phyloP scores from a whole-genome alignment of 768 basidiomycete genomes.

The Cystofilobasidium macerans region DNA sequence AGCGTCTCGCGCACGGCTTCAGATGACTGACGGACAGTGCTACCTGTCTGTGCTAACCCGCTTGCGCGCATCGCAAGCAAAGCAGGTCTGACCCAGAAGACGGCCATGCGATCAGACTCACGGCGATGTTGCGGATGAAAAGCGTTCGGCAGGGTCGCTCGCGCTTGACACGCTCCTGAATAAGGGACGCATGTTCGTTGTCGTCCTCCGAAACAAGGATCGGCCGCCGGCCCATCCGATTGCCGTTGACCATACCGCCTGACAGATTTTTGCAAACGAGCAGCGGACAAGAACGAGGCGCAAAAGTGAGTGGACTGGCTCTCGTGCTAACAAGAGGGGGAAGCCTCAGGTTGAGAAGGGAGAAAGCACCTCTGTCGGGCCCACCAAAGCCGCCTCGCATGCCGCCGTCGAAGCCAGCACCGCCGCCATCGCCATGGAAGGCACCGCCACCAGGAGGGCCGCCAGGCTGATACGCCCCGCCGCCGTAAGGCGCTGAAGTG shows the following conservation, averaged over 20 bases:
- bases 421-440: slow-evolving; percentile 8
- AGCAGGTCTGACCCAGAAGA: no score
- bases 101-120: slow-evolving; percentile 43
- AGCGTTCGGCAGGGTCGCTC: slow-evolving; percentile 91
- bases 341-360: not conserved
- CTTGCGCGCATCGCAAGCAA: not conserved
- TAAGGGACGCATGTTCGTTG: slow-evolving; percentile 61
- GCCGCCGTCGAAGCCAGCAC: slow-evolving; percentile 13
- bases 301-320: not conserved
- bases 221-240: not conserved
- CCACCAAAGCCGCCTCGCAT: not conserved
- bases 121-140: slow-evolving; percentile 97
- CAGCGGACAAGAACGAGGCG: not conserved
- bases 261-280: not conserved
- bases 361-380: not conserved
- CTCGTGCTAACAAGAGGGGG: not conserved
- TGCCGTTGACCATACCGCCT: not conserved
- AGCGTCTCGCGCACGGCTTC: not conserved
- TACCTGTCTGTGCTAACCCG: not conserved
- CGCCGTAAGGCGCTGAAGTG: not conserved
- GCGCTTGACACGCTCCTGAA: slow-evolving; percentile 84
- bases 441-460: not conserved
- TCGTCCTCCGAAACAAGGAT: slow-evolving; percentile 9
- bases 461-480: not conserved
- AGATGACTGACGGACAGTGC: no score